These are phyloP conservation scores for Ustilago cynodontis DNA, from an alignment of 1,284 basidiomycete genomes.

Conservation along the genomic window DNA sequence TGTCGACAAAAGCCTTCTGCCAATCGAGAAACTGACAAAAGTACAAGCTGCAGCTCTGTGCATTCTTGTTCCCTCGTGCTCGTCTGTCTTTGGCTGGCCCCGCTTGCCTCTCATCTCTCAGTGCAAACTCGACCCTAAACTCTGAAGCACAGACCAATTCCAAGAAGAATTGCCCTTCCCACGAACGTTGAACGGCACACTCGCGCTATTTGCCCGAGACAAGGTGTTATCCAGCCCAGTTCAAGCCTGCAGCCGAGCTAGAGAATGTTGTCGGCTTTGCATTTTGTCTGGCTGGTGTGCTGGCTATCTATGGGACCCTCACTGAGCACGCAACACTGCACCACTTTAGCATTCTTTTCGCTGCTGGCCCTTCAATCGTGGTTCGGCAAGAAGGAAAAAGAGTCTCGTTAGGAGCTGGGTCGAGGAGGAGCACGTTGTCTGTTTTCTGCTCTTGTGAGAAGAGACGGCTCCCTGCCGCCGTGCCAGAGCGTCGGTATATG, in stretches of 20 bases:
- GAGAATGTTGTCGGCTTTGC: conserved; percentile 14
- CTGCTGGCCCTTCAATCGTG: neutral
- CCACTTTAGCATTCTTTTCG: conserved; percentile 1
- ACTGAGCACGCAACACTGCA: conserved; percentile 12
- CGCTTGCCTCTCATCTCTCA: conserved; percentile 3
- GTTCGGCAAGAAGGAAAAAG: conserved; percentile 5
- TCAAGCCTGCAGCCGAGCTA: neutral
- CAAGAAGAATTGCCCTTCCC: conserved; percentile 26
- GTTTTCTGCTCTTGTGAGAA: neutral
- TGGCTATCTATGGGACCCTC: conserved; percentile 1
- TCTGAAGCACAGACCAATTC: conserved; percentile 43
- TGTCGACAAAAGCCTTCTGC: conserved; percentile 10
- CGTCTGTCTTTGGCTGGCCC: conserved; percentile 11
- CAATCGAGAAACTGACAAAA: neutral
- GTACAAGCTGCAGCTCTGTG: conserved; percentile 3
- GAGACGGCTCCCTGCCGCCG: conserved; percentile 23
- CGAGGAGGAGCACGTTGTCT: conserved; percentile 18
- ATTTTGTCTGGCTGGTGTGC: neutral
- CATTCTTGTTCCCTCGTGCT: neutral
- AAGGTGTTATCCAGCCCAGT: conserved; percentile 7
- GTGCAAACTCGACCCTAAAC: conserved; percentile 23
- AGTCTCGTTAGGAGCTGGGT: neutral
- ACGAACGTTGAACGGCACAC: conserved; percentile 16
- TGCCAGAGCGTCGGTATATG: conserved; percentile 11
- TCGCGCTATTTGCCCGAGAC: conserved; percentile 30